These are phyloP conservation scores for Sisymbrium altissimum DNA, from an alignment of 345 rosid species.

Conservation along the genomic window DNA sequence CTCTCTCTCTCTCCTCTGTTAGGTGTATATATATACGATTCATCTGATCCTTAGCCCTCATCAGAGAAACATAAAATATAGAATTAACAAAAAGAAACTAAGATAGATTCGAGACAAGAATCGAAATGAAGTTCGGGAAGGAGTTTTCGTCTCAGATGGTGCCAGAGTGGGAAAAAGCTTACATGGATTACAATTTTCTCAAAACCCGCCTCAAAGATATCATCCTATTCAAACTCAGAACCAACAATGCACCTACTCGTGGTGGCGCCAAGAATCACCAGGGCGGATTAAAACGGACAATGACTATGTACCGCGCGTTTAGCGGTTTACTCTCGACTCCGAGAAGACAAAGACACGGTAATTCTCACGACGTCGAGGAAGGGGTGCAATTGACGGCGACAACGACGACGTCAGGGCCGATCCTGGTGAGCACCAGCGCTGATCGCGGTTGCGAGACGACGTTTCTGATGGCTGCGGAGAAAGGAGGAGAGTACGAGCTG, in stretches of 20 bases:
- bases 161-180: conserved; percentile 45
- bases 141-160: conserved; percentile 49
- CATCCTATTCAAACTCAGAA: conserved; percentile 35
- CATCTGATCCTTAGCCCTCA: too few species aligned
- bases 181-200: conserved; percentile 39
- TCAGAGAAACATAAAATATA: background rate
- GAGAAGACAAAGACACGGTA: conserved; percentile 6
- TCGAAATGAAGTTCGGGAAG: conserved; percentile 67
- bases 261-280: conserved; percentile 9
- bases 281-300: too few species aligned
- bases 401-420: conserved; percentile 12
- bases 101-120: background rate
- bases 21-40: too few species aligned
- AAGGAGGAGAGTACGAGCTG: conserved; percentile 43
- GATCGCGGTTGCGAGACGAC: conserved; percentile 20
- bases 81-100: background rate
- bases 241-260: conserved; percentile 26
- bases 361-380: conserved; percentile 34
- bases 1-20: too few species aligned
- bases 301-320: conserved; percentile 41
- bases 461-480: conserved; percentile 39
- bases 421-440: conserved; percentile 14
- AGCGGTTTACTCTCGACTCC: conserved; percentile 43
- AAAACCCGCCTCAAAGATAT: conserved; percentile 41
- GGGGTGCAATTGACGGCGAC: conserved; percentile 15